Evolutionary conservation across 139 green algal species (phyloP), one percentile per base, ranked within the genome.

Genomic region (Gonium pectorale): DNA sequence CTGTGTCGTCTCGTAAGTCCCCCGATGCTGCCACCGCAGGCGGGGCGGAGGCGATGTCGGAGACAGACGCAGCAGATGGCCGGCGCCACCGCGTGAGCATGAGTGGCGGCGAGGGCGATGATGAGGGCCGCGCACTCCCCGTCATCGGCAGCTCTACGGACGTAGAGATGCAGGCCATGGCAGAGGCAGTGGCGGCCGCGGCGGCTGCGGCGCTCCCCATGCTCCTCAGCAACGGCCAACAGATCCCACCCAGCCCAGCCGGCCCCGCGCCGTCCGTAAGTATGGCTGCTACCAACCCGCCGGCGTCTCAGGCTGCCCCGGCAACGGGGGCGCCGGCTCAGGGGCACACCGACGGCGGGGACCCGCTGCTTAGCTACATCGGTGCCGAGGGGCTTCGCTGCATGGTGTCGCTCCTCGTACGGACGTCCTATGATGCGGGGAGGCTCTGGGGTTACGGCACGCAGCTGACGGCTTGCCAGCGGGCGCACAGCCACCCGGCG

Each of bases 401-500:
- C 56, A 56, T 87, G 81, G 60, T 80, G 43, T 70, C 62, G 27
- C 59, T 87, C 44, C 83, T 91, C 71, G 67, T 87, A 29, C 54
- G 49, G 1, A 51, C 85, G 44, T 64, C 81, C 5, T 51, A 83
- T 22, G 75, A 90, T 24, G 81, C 77, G 4, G 67, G 59, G 0
- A 31, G 80, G 41, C 67, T 90, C 66, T 87, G 75, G 64, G 83
- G 83, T 0, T 82, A 82, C 75, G 59, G 75, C 11, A 5, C 13
- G 13, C 26, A 72, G 73, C 35, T 64, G 2, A 38, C 29, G 37
- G 73, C 74, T 8, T 27, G 24, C 31, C 80, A 86, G 63, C 26
- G 43, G 54, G 33, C 27, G 26, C n/a, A n/a, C n/a, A n/a, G n/a
- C n/a, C n/a, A n/a, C n/a, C n/a, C n/a, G n/a, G n/a, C n/a, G n/a